Percentiles rank a stretch among this genome's conserved stretches.
Conservation (phyloP, 495 filamentous ascomycete species). For the Cudoniella acicularis region DNA sequence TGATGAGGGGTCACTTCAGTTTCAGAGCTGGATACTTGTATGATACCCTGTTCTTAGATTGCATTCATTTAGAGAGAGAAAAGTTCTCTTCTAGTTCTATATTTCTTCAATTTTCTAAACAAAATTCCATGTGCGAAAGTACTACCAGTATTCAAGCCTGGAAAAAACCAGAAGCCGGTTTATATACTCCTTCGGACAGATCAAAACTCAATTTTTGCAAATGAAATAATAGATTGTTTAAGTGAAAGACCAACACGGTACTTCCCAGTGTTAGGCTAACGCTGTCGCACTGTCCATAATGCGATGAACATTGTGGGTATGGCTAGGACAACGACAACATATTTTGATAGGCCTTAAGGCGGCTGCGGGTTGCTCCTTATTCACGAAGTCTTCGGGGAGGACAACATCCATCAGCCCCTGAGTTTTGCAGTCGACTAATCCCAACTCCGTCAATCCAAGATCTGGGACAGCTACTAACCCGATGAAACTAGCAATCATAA, state of each 20-base stretch:
- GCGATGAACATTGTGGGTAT: slow-evolving; percentile 1
- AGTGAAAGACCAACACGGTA: no score
- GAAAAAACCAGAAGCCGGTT: no score
- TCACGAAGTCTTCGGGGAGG: not conserved
- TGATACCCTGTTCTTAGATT: slow-evolving; percentile 21
- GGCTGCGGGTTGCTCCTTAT: no score
- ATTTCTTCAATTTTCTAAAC: no score
- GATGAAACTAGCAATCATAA: slow-evolving; percentile 8
- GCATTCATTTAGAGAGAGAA: no score
- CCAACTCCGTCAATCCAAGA: slow-evolving; percentile 5
- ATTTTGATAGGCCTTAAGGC: not conserved
- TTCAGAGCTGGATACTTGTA: slow-evolving; percentile 3
- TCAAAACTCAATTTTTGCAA: no score
- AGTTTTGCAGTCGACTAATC: slow-evolving; percentile 6
- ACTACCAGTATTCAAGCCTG: no score
- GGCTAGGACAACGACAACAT: slow-evolving; percentile 6
- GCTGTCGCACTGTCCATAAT: not conserved
- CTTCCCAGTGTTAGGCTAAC: no score
- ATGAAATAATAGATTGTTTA: no score
- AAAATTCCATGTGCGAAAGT: no score
- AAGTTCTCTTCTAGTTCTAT: no score
- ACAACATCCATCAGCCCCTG: slow-evolving; percentile 6
- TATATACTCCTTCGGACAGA: no score
- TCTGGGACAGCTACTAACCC: slow-evolving; percentile 7
- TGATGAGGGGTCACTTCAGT: slow-evolving; percentile 7